Conservation (phyloP, 2,329 filamentous ascomycete genomes). For the Fusarium succisae region DNA sequence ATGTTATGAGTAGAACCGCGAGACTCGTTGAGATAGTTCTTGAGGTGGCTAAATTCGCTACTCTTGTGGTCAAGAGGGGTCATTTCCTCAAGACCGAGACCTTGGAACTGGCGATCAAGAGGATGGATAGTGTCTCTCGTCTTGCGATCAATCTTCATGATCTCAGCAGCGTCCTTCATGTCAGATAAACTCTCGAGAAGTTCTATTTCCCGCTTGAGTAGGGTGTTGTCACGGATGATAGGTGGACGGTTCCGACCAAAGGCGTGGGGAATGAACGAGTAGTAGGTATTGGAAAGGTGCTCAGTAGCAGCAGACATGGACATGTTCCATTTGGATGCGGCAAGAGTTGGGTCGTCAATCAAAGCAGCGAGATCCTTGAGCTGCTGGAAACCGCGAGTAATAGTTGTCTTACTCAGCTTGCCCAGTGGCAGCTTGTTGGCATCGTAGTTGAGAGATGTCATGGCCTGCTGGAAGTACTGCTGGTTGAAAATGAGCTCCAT, state of each 20-base stretch:
- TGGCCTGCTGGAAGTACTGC: constrained; percentile 73
- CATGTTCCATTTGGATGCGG: constrained; percentile 54
- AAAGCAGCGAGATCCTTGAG: constrained; percentile 79
- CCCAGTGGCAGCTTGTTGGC: constrained; percentile 82
- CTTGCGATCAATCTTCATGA: constrained; percentile 73
- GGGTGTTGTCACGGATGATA: constrained; percentile 63
- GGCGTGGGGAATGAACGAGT: constrained; percentile 82
- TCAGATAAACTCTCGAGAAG: constrained; percentile 83
- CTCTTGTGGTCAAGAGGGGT: constrained; percentile 67
- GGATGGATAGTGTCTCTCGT: constrained; percentile 64
- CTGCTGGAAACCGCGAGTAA: constrained; percentile 77
- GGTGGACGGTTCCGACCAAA: constrained; percentile 81
- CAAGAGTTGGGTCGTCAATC: constrained; percentile 63
- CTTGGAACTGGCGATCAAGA: constrained; percentile 77
- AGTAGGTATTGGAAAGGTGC: constrained; percentile 79
- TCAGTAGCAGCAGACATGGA: constrained; percentile 58
- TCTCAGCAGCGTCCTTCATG: constrained; percentile 82
- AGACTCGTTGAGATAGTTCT: constrained; percentile 73
- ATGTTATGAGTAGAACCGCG: constrained; percentile 72
- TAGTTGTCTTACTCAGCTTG: constrained; percentile 82
- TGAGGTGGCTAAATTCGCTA: constrained; percentile 71
- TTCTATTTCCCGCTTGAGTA: constrained; percentile 80
- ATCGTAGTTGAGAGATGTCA: constrained; percentile 76
- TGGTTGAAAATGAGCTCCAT: constrained; percentile 88
- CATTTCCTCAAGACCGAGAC: constrained; percentile 80